Base-by-base conservation (phyloP, 2,329 filamentous ascomycete species). In the Talaromyces sp. region DNA sequence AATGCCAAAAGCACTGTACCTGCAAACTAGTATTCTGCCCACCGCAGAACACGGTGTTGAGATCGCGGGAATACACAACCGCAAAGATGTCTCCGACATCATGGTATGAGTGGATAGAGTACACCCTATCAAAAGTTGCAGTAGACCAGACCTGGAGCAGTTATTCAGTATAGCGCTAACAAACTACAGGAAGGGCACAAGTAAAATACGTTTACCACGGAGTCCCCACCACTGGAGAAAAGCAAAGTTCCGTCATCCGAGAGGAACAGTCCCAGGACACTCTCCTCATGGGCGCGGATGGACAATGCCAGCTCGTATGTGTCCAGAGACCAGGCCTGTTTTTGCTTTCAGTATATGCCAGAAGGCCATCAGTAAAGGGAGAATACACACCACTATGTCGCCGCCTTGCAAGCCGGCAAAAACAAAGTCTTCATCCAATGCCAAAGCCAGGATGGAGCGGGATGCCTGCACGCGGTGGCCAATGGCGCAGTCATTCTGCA, bases 61-160 rank as follows among this genome's bases (percentile, higher is more conserved):
- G 82, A 66, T 87, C 84, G 7, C 86, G 79, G 4, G 92, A 96
- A 75, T 96, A 97, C 1, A 89, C 89, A n/a, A 96, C 88, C 68
- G 92, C 96, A 74, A 98, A 98, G 62, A 99, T 87, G 77, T 99
- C 95, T 63, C 95, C 95, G 47, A 96, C 90, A 69, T 98, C 95
- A 75, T 96, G 93, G 55, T 88, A 89, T 65, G 92, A 96, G 80
- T 96, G 96, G 64, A 98, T 90, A 65, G 95, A 92, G 78, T 93
- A 95, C 0, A 95, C 82, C 30, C 90, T 87, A 60, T 84, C 84
- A 73, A 96, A 87, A 6, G 86, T 88, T 51, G 80, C 82, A 1
- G 93, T 90, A 68, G 87, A 89, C 95, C 95, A 99, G 49, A 96
- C 81, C 82, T 85, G 63, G 3, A 36, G n/a, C 47, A n/a, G 7